A percentile compares a stretch with the other conserved stretches of the same genome.
Evolutionary conservation across 495 filamentous ascomycete genomes (phyloP).

Genomic region (Darksidea phi): DNA sequence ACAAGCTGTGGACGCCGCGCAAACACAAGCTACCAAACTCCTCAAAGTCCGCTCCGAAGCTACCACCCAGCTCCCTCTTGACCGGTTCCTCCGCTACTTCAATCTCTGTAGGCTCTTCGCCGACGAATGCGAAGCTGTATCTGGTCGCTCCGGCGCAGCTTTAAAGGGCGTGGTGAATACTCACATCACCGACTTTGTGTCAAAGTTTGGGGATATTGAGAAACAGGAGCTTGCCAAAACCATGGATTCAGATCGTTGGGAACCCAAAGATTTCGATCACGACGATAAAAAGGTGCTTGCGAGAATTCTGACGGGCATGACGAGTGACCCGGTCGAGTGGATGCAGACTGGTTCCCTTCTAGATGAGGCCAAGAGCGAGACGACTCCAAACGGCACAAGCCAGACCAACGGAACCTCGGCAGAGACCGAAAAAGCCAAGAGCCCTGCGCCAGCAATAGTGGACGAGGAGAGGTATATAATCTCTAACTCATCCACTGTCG

Average conservation of each 20-base stretch:
- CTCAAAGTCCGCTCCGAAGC: constrained; percentile 89
- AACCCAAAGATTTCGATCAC: constrained; percentile 79
- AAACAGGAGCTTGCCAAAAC: constrained; percentile 75
- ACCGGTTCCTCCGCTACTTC: constrained; percentile 85
- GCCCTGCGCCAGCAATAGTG: constrained; percentile 59
- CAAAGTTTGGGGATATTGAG: constrained; percentile 69
- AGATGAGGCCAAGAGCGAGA: constrained; percentile 44
- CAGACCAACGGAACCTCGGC: constrained; percentile 50
- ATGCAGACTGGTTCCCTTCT: constrained; percentile 67
- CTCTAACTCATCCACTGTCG: constrained; percentile 73
- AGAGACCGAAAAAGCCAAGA: constrained; percentile 64
- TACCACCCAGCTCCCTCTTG: constrained; percentile 67
- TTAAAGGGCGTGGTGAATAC: constrained; percentile 86
- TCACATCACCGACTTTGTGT: constrained; percentile 88
- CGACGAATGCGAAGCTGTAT: constrained; percentile 95
- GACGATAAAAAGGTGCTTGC: constrained; percentile 60
- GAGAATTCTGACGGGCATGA: constrained; percentile 74
- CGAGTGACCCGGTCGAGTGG: constrained; percentile 76
- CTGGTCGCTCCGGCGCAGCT: constrained; percentile 76
- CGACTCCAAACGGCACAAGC: constrained; percentile 25
- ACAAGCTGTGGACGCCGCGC: constrained; percentile 87
- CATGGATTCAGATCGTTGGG: constrained; percentile 91
- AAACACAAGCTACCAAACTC: constrained; percentile 87
- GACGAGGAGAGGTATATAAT: constrained; percentile 85
- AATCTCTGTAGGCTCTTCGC: constrained; percentile 90